phyloP scores from a whole-genome alignment of 1,284 basidiomycete genomes.

The Moesziomyces parantarcticus region DNA sequence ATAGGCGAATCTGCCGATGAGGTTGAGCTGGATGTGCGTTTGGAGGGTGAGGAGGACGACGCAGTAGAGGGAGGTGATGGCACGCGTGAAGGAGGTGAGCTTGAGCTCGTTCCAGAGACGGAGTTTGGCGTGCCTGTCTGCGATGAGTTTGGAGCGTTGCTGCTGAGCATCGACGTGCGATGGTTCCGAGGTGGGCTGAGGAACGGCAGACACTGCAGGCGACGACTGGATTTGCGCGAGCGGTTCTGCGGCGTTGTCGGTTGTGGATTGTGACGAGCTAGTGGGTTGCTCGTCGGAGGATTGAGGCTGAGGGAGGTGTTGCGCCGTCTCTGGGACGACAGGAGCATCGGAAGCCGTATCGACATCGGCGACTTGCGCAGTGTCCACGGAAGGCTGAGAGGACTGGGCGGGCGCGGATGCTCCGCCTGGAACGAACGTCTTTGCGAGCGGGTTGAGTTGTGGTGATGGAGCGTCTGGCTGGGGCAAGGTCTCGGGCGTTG shows the following conservation, averaged over 20 bases:
- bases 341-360: neutral
- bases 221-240: neutral
- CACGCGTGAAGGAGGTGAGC: constrained; percentile 77
- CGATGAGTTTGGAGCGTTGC: constrained; percentile 36
- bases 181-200: neutral
- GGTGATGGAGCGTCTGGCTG: constrained; percentile 21
- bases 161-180: constrained; percentile 39
- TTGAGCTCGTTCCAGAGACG: constrained; percentile 67
- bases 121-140: constrained; percentile 52
- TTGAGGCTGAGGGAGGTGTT: neutral
- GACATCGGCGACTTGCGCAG: neutral
- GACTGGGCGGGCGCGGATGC: neutral
- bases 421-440: constrained; percentile 31
- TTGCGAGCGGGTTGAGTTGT: constrained; percentile 42
- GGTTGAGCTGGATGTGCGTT: constrained; percentile 82
- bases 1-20: constrained; percentile 85
- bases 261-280: neutral
- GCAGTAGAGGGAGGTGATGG: constrained; percentile 84
- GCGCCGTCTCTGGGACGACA: neutral
- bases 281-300: neutral
- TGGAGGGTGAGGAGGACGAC: constrained; percentile 82
- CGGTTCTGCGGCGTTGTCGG: neutral
- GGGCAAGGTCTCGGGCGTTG: neutral
- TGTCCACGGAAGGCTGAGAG: neutral
- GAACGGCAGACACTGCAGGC: neutral